These are phyloP conservation scores for Roridomyces roridus DNA, from an alignment of 768 basidiomycete species.

Conservation along the genomic window DNA sequence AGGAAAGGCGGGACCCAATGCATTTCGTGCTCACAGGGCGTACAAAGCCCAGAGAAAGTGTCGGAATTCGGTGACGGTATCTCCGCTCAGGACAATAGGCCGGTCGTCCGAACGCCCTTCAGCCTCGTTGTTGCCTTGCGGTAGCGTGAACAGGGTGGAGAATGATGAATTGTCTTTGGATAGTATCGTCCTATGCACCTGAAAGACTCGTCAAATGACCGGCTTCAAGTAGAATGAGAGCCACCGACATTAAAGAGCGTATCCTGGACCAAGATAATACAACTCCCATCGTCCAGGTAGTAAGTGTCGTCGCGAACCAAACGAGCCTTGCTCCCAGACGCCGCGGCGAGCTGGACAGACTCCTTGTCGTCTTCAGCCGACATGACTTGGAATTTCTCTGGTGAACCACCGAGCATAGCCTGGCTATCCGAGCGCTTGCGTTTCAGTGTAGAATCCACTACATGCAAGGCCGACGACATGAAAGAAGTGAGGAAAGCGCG, in stretches of 20 bases:
- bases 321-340: slow-evolving; percentile 9
- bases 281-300: slow-evolving; percentile 75
- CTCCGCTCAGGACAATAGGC: slow-evolving; percentile 68
- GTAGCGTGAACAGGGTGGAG: slow-evolving; percentile 68
- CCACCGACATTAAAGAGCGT: slow-evolving; percentile 70
- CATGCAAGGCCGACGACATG: no score
- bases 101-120: slow-evolving; percentile 72
- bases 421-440: slow-evolving; percentile 37
- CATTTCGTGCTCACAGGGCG: slow-evolving; percentile 66
- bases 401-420: slow-evolving; percentile 25
- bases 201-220: slow-evolving; percentile 9
- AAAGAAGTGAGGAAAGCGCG: no score
- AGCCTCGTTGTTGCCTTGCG: slow-evolving; percentile 53
- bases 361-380: slow-evolving; percentile 5
- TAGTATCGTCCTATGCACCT: slow-evolving; percentile 67
- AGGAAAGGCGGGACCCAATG: slow-evolving; percentile 29
- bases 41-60: slow-evolving; percentile 82
- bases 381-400: slow-evolving; percentile 20
- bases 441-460: slow-evolving; percentile 49
- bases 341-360: neutral
- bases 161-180: slow-evolving; percentile 68
- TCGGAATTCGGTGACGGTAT: slow-evolving; percentile 69
- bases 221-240: neutral
- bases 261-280: slow-evolving; percentile 65
- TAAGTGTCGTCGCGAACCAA: slow-evolving; percentile 55